Percentiles rank a stretch among this genome's conserved stretches.
Evolutionary conservation across 2,329 filamentous ascomycete species (phyloP).

Genomic region (Peltaster fructicola): DNA sequence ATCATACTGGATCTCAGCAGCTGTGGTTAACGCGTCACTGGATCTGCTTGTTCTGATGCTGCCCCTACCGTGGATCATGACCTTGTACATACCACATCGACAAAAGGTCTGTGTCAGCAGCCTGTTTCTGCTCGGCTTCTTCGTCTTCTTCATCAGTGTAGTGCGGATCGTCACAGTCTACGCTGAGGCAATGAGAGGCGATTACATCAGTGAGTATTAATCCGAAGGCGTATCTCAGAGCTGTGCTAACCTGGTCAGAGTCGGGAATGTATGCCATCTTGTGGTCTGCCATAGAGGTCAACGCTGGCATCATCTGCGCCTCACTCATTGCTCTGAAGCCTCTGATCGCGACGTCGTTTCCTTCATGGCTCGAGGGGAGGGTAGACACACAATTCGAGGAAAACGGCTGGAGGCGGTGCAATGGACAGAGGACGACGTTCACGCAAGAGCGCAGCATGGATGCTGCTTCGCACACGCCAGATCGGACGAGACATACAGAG

Average conservation of each 20-base stretch:
- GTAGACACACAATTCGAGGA: too few relatives aligned
- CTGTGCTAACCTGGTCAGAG: slow-evolving; percentile 1
- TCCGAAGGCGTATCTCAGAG: not conserved
- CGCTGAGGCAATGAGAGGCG: slow-evolving; percentile 7
- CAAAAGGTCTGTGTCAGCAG: slow-evolving; percentile 25
- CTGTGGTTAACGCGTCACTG: slow-evolving; percentile 26
- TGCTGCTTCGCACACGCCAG: too few relatives aligned
- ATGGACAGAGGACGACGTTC: too few relatives aligned
- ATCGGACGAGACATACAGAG: too few relatives aligned
- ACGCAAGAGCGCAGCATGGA: too few relatives aligned
- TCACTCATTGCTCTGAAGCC: slow-evolving; percentile 27
- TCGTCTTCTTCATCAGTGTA: slow-evolving; percentile 16
- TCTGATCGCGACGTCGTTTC: slow-evolving; percentile 20
- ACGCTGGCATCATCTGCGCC: slow-evolving; percentile 27
- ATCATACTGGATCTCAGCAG: slow-evolving; percentile 27
- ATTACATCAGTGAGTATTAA: slow-evolving; percentile 7
- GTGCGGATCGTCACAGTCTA: slow-evolving; percentile 11
- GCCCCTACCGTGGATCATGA: slow-evolving; percentile 25
- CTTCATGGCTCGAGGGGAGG: slow-evolving; percentile 16
- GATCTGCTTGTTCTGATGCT: slow-evolving; percentile 28
- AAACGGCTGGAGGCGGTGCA: too few relatives aligned
- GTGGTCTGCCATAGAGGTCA: slow-evolving; percentile 26
- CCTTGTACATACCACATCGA: slow-evolving; percentile 23
- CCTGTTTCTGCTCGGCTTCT: slow-evolving; percentile 27
- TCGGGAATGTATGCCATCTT: slow-evolving; percentile 24